Evolutionary conservation across 2,329 filamentous ascomycete genomes (phyloP), one percentile per base, ranked within the genome.

Genomic region (Thermothelomyces thermophilus): DNA sequence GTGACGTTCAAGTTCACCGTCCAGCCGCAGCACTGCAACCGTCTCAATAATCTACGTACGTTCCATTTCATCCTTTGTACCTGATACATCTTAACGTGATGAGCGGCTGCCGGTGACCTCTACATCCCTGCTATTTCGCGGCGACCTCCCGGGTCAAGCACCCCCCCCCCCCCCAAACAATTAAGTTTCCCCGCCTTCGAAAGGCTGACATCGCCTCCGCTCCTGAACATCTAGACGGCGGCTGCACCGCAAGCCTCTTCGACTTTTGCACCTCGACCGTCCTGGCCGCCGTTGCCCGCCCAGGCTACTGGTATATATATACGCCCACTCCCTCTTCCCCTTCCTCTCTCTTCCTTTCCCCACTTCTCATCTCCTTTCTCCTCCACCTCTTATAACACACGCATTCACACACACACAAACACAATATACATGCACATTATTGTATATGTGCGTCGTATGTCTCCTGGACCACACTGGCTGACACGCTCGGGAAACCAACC

Each of bases 191-290:
- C 9, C 24, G 9, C 24, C 9, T 37, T 10, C 13, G 35, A 20
- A 19, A 5, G 34, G 8, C 16, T 13, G 31, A 13, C 34, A 9
- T 26, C 24, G 14, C 8, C 16, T 16, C 24, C 34, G 10, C 11
- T 9, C n/a, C 10, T 9, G 13, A 20, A 8, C 3, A 30, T n/a
- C 17, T 17, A 52, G 50, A 84, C 60, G 80, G 80, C 46, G 81
- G 80, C 16, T 83, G 80, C 55, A 73, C 79, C 0, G 77, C 85
- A 2, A 83, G 83, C 0, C 66, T 89, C 3, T 83, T 87, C 57
- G 86, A 89, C 66, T 69, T 77, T 50, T 74, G 79, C 58, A 87
- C 85, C 0, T 79, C 79, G 3, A 63, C 79, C 16, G 71, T 80
- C 3, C 65, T 87, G 11, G 65, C 74, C 9, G 72, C 82, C 33